Percentiles rank a stretch among this genome's conserved stretches.
These are phyloP conservation scores for Barnettozyma pratensis DNA, from an alignment of 805 yeast genomes.

Conservation along the genomic window DNA sequence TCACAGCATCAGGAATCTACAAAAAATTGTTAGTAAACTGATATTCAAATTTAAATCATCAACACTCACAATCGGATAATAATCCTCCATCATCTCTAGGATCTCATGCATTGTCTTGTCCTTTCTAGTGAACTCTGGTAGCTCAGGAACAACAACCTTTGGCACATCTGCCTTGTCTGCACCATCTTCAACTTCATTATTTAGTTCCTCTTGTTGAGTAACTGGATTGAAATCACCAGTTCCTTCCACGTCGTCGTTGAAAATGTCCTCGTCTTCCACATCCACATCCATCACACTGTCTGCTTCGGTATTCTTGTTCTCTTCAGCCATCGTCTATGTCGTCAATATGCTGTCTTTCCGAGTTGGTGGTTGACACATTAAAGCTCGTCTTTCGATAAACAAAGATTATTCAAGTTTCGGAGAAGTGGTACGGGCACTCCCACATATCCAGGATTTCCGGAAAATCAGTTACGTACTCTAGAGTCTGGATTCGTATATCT, in stretches of 20 bases:
- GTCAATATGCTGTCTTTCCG: not conserved
- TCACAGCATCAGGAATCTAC: constrained; percentile 87
- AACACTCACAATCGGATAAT: constrained; percentile 62
- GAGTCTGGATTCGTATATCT: not conserved
- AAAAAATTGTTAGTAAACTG: not conserved
- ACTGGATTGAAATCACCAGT: constrained; percentile 3
- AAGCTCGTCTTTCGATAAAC: too few species aligned
- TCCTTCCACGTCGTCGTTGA: constrained; percentile 19
- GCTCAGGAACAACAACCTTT: constrained; percentile 27
- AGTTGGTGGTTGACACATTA: too few species aligned
- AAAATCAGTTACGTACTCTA: too few species aligned
- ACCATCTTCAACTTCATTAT: constrained; percentile 13
- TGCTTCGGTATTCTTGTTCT: not conserved
- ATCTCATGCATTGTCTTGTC: constrained; percentile 84
- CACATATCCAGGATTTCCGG: not conserved
- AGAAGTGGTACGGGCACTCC: not conserved
- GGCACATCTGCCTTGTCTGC: constrained; percentile 11
- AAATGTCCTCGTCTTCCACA: constrained; percentile 24
- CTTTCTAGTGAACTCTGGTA: constrained; percentile 67
- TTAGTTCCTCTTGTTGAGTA: not conserved
- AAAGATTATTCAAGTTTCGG: too few species aligned
- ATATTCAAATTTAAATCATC: not conserved
- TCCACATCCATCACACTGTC: constrained; percentile 20
- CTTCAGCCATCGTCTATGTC: not conserved
- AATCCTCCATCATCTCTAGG: constrained; percentile 84